Conservation (phyloP, 2,329 filamentous ascomycete genomes). For the Penicillium sp. region DNA sequence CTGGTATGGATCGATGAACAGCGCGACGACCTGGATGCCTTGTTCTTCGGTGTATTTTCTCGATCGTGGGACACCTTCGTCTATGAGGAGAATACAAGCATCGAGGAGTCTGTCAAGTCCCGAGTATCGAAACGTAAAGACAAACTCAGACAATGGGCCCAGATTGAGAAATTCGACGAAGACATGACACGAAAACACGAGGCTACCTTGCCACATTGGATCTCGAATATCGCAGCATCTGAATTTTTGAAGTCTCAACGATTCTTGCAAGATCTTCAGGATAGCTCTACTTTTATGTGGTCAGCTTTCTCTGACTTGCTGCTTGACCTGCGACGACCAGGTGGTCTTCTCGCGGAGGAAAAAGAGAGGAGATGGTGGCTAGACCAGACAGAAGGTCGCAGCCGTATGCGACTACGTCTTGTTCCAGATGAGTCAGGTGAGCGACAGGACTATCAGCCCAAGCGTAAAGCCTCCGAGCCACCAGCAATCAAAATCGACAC, state of each 20-base stretch:
- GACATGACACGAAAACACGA: conserved; percentile 73
- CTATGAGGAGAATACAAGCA: conserved; percentile 67
- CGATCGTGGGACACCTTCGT: conserved; percentile 86
- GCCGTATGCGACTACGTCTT: conserved; percentile 83
- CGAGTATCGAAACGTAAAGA: conserved; percentile 71
- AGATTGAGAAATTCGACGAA: conserved; percentile 59
- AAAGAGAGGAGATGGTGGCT: conserved; percentile 72
- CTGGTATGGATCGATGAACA: conserved; percentile 80
- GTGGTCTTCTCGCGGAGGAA: conserved; percentile 65
- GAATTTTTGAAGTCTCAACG: conserved; percentile 89
- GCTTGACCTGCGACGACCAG: conserved; percentile 65
- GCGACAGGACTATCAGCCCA: conserved; percentile 72
- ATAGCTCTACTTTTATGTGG: conserved; percentile 69
- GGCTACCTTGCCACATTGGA: conserved; percentile 78
- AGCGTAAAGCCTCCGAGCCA: conserved; percentile 58
- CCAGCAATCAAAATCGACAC: conserved; percentile 42
- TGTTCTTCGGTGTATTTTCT: conserved; percentile 75
- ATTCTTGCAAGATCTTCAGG: conserved; percentile 82
- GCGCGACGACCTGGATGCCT: conserved; percentile 63
- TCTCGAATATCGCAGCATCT: conserved; percentile 86
- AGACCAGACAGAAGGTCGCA: conserved; percentile 88
- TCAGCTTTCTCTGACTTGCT: conserved; percentile 71
- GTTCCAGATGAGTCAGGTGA: conserved; percentile 65
- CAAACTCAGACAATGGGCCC: conserved; percentile 68
- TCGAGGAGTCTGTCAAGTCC: conserved; percentile 62